Percentiles rank a stretch among this genome's conserved stretches.
Conservation (phyloP, 495 filamentous ascomycete species). For the Penicillium egyptiacum region DNA sequence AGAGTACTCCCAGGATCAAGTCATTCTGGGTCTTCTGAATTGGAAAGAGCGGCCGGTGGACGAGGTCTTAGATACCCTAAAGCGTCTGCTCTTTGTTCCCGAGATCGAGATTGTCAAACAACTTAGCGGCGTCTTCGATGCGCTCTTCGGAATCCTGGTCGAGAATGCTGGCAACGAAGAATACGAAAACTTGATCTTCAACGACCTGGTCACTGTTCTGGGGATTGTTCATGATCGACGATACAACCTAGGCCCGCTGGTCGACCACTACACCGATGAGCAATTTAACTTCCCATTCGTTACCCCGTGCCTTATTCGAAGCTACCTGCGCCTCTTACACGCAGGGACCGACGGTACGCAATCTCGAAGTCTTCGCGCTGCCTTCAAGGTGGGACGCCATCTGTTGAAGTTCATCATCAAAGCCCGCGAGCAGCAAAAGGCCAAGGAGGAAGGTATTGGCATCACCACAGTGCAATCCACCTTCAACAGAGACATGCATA, state of each 20-base stretch:
- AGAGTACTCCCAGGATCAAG: constrained; percentile 89
- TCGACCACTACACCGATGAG: constrained; percentile 86
- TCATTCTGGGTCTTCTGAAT: constrained; percentile 76
- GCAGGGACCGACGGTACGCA: constrained; percentile 77
- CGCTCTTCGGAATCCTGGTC: constrained; percentile 85
- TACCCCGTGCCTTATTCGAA: constrained; percentile 85
- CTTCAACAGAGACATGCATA: constrained; percentile 80
- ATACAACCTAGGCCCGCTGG: constrained; percentile 85
- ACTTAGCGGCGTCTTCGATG: constrained; percentile 83
- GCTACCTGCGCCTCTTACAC: constrained; percentile 77
- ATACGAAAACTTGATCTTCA: constrained; percentile 89
- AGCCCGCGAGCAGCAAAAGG: constrained; percentile 80
- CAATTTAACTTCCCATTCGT: constrained; percentile 93
- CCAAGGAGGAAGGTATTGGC: constrained; percentile 85
- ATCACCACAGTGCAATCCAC: constrained; percentile 73
- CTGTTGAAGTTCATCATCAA: constrained; percentile 94
- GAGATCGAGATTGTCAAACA: constrained; percentile 98
- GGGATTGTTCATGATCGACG: constrained; percentile 92
- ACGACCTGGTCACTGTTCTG: constrained; percentile 81
- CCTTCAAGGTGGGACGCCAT: constrained; percentile 92
- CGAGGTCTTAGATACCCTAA: constrained; percentile 70
- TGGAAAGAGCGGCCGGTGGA: constrained; percentile 76
- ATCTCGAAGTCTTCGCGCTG: constrained; percentile 80
- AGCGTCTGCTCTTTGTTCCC: constrained; percentile 85
- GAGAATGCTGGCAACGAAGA: constrained; percentile 87